Conservation (phyloP, 2,329 filamentous ascomycete species). For the Neofusicoccum laricinum region DNA sequence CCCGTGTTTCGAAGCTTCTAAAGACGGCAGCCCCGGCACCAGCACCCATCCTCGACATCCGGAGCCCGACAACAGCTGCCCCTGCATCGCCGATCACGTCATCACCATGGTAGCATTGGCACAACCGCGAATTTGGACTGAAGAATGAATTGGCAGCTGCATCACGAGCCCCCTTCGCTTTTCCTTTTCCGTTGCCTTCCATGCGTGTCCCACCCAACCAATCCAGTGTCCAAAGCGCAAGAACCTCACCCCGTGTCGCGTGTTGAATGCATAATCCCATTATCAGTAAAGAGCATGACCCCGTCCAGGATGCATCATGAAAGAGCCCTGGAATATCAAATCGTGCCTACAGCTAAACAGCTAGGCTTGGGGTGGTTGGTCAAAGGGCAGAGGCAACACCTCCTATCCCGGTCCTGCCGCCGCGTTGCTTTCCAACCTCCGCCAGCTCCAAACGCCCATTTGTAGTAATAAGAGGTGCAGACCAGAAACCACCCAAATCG, state of each 20-base stretch:
- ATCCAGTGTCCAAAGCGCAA: neutral
- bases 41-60: neutral
- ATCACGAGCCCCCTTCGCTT: neutral
- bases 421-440: neutral
- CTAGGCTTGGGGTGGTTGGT: neutral
- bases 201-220: neutral
- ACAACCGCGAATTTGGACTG: neutral
- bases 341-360: neutral
- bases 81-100: neutral
- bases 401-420: neutral
- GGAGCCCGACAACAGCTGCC: neutral
- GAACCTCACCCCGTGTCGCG: neutral
- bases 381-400: neutral
- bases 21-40: too few relatives aligned
- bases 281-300: constrained; percentile 10
- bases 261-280: constrained; percentile 8
- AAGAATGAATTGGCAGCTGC: neutral
- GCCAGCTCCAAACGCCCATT: constrained; percentile 14
- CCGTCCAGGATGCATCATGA: constrained; percentile 3
- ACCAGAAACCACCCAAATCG: neutral
- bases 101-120: neutral
- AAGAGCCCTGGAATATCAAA: neutral
- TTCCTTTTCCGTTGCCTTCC: neutral
- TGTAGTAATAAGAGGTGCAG: neutral
- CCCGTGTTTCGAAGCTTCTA: too few relatives aligned